Conservation (phyloP, 2,329 filamentous ascomycete genomes). For the Monosporascus ibericus region DNA sequence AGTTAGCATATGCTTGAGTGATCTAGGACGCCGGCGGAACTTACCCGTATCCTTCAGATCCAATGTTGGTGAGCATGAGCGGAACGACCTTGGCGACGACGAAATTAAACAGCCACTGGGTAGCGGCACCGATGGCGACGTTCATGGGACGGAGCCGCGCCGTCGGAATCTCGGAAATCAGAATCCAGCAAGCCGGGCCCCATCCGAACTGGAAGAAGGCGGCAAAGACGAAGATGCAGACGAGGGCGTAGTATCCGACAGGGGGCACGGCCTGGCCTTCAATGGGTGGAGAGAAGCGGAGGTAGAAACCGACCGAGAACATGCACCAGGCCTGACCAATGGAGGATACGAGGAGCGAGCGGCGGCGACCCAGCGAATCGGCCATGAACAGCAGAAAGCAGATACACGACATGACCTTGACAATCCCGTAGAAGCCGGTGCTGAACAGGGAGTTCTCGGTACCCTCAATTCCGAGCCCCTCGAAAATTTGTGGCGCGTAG, state of each 20-base stretch:
- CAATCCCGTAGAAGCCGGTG: conserved; percentile 57
- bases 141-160: conserved; percentile 45
- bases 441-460: conserved; percentile 51
- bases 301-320: conserved; percentile 62
- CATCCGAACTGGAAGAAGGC: conserved; percentile 61
- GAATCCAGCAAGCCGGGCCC: conserved; percentile 60
- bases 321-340: conserved; percentile 55
- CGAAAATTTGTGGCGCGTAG: conserved; percentile 27
- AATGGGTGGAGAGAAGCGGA: conserved; percentile 50
- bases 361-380: conserved; percentile 53
- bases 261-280: conserved; percentile 43
- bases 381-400: conserved; percentile 54
- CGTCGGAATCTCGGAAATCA: conserved; percentile 60
- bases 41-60: conserved; percentile 31
- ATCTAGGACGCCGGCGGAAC: neutral
- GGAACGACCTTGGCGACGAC: conserved; percentile 58
- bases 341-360: conserved; percentile 51
- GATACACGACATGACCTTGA: conserved; percentile 53
- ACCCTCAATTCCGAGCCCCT: conserved; percentile 32
- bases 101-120: conserved; percentile 61
- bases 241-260: conserved; percentile 59
- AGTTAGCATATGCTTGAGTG: conserved; percentile 4
- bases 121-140: conserved; percentile 54
- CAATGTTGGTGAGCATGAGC: conserved; percentile 51
- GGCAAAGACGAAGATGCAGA: conserved; percentile 63